Conservation (phyloP, 345 rosid species). For the Moricandia moricandioides region DNA sequence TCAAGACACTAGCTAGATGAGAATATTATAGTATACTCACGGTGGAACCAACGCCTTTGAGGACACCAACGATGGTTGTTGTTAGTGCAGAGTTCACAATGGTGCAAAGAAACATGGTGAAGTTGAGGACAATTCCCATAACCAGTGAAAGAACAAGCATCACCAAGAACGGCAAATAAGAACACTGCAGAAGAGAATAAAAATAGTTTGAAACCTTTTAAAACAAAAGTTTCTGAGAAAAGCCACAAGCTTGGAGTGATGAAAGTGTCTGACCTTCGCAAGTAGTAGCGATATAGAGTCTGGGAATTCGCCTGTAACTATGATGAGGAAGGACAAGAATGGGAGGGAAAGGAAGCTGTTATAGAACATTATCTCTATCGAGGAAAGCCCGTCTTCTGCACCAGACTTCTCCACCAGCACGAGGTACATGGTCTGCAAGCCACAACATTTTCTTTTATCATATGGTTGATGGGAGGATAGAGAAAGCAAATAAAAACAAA, state of each 20-base stretch:
- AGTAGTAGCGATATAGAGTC: slow-evolving; percentile 60
- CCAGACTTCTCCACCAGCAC: slow-evolving; percentile 95
- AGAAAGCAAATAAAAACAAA: slow-evolving; percentile 16
- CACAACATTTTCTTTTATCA: neutral
- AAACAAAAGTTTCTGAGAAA: slow-evolving; percentile 5
- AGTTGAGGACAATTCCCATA: slow-evolving; percentile 94
- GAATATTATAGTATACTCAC: slow-evolving; percentile 45
- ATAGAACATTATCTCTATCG: slow-evolving; percentile 89
- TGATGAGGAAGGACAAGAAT: slow-evolving; percentile 68
- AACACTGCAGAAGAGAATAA: slow-evolving; percentile 50
- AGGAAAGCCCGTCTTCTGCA: slow-evolving; percentile 94
- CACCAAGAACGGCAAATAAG: slow-evolving; percentile 65
- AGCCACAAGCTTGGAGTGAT: neutral
- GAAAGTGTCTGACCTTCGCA: slow-evolving; percentile 69
- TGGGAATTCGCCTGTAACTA: slow-evolving; percentile 86
- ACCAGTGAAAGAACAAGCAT: slow-evolving; percentile 70
- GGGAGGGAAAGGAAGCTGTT: slow-evolving; percentile 95
- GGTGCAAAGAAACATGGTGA: slow-evolving; percentile 95
- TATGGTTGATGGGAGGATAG: neutral
- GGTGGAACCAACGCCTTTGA: slow-evolving; percentile 95
- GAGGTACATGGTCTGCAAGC: slow-evolving; percentile 92
- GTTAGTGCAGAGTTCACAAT: slow-evolving; percentile 95
- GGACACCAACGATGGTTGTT: slow-evolving; percentile 96
- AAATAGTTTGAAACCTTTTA: neutral
- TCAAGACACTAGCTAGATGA: neutral